Evolutionary conservation across 208 protist genomes (phyloP).

Genomic region (Acanthamoeba pearcei): DNA sequence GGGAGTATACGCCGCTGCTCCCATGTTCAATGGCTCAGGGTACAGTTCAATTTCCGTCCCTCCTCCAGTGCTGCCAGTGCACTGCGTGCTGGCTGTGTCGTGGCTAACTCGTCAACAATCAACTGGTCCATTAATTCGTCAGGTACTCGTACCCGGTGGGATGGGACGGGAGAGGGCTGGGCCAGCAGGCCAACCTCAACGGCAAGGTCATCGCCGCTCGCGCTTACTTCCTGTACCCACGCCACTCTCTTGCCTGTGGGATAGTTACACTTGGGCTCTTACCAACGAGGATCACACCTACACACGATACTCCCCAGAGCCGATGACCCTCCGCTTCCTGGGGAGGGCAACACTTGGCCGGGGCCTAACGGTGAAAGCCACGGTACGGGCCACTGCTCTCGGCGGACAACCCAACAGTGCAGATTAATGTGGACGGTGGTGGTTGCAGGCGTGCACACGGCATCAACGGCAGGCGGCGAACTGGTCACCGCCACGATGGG

Average conservation of each 20-base stretch:
- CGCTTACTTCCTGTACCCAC: background rate
- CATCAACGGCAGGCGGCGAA: background rate
- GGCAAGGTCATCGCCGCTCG: background rate
- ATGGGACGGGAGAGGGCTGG: background rate
- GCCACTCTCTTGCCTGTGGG: background rate
- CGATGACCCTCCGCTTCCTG: background rate
- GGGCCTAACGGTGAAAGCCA: background rate
- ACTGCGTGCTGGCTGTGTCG: no score
- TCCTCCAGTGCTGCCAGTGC: no score
- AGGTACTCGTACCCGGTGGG: constrained; percentile 8
- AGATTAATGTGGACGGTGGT: background rate
- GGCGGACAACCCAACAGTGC: no score
- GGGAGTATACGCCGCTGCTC: background rate
- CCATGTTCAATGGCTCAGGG: background rate
- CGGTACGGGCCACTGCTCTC: background rate
- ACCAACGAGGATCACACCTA: no score
- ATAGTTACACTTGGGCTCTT: no score
- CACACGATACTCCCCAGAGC: background rate
- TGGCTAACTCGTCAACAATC: no score
- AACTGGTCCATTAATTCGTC: no score
- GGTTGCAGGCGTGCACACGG: background rate
- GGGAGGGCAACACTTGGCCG: background rate
- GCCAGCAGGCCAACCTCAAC: background rate
- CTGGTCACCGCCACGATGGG: background rate
- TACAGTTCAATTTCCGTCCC: no score